Evolutionary conservation across 495 filamentous ascomycete genomes (phyloP).

Genomic region (Trichocladium uniseriatum): DNA sequence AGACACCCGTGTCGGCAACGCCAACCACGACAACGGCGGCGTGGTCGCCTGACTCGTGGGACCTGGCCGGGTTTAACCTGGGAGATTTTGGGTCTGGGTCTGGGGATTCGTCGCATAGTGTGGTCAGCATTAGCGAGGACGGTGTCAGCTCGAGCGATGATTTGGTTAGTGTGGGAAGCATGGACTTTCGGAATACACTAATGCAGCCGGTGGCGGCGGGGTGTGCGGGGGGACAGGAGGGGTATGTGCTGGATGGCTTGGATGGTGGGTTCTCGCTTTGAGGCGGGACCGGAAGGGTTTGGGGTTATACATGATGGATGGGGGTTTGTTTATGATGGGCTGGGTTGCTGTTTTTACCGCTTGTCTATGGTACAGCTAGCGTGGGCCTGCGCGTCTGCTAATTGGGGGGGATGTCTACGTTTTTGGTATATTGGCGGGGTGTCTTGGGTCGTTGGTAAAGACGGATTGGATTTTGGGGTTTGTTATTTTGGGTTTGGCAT

Average conservation of each 20-base stretch:
- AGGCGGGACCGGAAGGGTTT: too few relatives aligned
- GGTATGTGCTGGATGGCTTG: conserved; percentile 35
- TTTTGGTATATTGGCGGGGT: too few relatives aligned
- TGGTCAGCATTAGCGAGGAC: conserved; percentile 68
- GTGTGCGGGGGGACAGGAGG: conserved; percentile 9
- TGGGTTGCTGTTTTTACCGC: too few relatives aligned
- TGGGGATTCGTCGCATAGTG: conserved; percentile 53
- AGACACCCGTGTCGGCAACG: conserved; percentile 27
- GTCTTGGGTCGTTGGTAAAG: too few relatives aligned
- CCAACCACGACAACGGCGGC: conserved; percentile 23
- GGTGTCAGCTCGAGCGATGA: conserved; percentile 54
- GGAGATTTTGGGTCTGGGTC: conserved; percentile 33
- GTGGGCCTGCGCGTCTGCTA: too few relatives aligned
- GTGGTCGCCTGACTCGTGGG: conserved; percentile 51
- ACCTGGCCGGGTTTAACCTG: conserved; percentile 39
- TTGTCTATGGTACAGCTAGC: too few relatives aligned
- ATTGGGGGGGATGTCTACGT: too few relatives aligned
- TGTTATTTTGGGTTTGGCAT: too few relatives aligned
- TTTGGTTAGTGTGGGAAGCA: conserved; percentile 26
- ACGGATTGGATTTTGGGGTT: too few relatives aligned
- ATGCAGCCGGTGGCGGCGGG: conserved; percentile 11
- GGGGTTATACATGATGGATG: not conserved
- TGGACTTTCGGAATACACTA: conserved; percentile 14
- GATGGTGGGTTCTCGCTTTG: not conserved
- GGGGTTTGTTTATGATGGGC: too few relatives aligned